Conservation (phyloP, 495 filamentous ascomycete species). For the Neurospora sp. region DNA sequence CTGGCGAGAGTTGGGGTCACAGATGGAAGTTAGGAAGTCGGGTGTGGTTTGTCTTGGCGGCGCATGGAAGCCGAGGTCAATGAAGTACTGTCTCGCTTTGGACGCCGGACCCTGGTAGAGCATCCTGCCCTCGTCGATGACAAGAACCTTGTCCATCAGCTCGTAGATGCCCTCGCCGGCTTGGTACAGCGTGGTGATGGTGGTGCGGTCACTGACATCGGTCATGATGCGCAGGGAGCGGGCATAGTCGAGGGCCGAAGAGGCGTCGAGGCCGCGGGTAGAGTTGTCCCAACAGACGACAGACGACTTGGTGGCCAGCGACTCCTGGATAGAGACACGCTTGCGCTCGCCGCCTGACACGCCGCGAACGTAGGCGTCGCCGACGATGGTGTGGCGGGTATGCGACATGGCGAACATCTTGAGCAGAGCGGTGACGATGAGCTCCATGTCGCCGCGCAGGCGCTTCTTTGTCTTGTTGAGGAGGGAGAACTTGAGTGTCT, state of each 20-base stretch:
- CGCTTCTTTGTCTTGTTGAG: constrained; percentile 75
- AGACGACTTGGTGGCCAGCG: constrained; percentile 32
- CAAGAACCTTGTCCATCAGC: constrained; percentile 60
- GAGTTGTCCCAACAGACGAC: constrained; percentile 59
- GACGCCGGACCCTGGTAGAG: constrained; percentile 57
- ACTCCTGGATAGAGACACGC: constrained; percentile 47
- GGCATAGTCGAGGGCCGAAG: constrained; percentile 71
- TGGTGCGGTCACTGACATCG: constrained; percentile 69
- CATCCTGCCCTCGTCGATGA: constrained; percentile 58
- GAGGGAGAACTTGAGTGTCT: constrained; percentile 74
- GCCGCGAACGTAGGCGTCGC: constrained; percentile 71
- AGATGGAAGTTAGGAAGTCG: constrained; percentile 67
- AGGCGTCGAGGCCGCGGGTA: constrained; percentile 71
- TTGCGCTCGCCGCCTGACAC: constrained; percentile 55
- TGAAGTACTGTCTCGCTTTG: constrained; percentile 52
- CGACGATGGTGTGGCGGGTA: constrained; percentile 73
- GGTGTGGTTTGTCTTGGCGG: constrained; percentile 49
- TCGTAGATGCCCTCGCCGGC: constrained; percentile 77
- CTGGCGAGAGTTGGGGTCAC: constrained; percentile 53
- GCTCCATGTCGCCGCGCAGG: constrained; percentile 53
- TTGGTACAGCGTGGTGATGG: constrained; percentile 76
- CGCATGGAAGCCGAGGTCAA: constrained; percentile 47
- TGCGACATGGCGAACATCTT: constrained; percentile 71
- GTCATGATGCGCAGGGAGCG: constrained; percentile 74
- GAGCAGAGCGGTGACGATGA: constrained; percentile 60